Evolutionary conservation across 768 basidiomycete species (phyloP).

Genomic region (Collybia sordida): DNA sequence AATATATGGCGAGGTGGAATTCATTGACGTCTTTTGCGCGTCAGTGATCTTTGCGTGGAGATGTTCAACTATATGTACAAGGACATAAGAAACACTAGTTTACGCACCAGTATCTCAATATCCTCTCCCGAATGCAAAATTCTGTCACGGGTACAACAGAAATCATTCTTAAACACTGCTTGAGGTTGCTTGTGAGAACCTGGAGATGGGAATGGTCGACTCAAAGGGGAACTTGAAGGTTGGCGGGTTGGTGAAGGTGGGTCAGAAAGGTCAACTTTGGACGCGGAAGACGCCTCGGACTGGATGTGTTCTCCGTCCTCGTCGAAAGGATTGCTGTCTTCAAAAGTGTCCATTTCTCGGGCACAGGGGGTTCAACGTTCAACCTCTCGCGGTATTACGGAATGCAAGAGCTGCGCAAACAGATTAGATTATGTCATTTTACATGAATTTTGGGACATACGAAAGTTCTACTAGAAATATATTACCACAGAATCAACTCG

Average conservation of each 20-base stretch:
- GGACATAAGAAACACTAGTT: background rate
- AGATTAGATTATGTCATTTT: background rate
- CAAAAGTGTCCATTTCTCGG: slow-evolving; percentile 45
- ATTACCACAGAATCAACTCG: background rate
- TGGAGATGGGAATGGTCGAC: slow-evolving; percentile 54
- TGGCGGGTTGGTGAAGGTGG: slow-evolving; percentile 57
- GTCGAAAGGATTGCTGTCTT: slow-evolving; percentile 72
- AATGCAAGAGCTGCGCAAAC: slow-evolving; percentile 1
- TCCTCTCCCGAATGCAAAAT: slow-evolving; percentile 83
- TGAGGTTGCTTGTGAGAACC: slow-evolving; percentile 54
- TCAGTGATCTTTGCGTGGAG: slow-evolving; percentile 74
- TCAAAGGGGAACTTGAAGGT: slow-evolving; percentile 43
- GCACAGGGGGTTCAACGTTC: background rate
- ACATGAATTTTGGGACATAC: background rate
- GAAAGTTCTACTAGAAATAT: slow-evolving; percentile 4
- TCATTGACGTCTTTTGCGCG: slow-evolving; percentile 91
- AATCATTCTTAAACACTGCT: slow-evolving; percentile 67
- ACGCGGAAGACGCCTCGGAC: slow-evolving; percentile 56
- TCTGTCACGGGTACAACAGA: slow-evolving; percentile 74
- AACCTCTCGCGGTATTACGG: slow-evolving; percentile 4
- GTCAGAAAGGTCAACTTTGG: slow-evolving; percentile 55
- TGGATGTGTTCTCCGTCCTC: slow-evolving; percentile 41
- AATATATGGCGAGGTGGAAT: slow-evolving; percentile 90
- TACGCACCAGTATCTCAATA: slow-evolving; percentile 71
- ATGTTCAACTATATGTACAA: slow-evolving; percentile 1